These are phyloP conservation scores for Ceratocystis alfenasii DNA, from an alignment of 2,329 filamentous ascomycete species.

Conservation along the genomic window DNA sequence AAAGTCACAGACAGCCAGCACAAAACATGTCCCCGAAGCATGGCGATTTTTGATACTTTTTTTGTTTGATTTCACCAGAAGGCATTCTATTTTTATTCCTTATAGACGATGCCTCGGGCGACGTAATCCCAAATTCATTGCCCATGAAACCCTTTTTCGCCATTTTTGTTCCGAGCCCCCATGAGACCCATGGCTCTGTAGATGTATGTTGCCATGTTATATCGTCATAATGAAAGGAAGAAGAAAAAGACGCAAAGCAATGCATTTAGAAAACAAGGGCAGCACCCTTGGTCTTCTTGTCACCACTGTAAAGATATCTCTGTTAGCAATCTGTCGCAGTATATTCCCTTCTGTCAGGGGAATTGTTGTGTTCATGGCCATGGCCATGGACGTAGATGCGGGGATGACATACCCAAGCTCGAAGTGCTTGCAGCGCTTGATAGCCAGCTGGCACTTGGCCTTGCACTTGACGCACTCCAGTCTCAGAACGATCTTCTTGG, in stretches of 20 bases:
- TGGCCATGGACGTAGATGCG: background rate
- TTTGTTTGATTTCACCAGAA: constrained; percentile 21
- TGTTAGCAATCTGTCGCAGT: constrained; percentile 32
- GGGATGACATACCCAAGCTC: constrained; percentile 74
- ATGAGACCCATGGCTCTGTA: constrained; percentile 15
- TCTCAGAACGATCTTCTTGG: constrained; percentile 99
- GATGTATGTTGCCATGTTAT: constrained; percentile 28
- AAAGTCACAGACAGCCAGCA: background rate
- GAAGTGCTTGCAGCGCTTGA: constrained; percentile 99
- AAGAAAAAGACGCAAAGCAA: constrained; percentile 32
- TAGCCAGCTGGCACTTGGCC: constrained; percentile 90
- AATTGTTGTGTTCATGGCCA: background rate
- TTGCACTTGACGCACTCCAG: constrained; percentile 97
- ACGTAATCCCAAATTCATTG: constrained; percentile 23
- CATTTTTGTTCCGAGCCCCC: constrained; percentile 27
- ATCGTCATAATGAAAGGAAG: constrained; percentile 37
- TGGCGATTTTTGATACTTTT: constrained; percentile 23
- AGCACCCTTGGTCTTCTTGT: constrained; percentile 99
- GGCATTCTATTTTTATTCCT: constrained; percentile 33
- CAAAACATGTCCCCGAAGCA: background rate
- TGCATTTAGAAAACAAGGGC: constrained; percentile 94
- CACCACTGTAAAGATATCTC: constrained; percentile 55
- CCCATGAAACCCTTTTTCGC: constrained; percentile 38
- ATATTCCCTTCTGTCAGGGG: background rate
- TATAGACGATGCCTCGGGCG: constrained; percentile 35